Percentiles rank a stretch among this genome's conserved stretches.
phyloP scores from a whole-genome alignment of 495 filamentous ascomycete genomes.

The Penicillium bovifimosum region DNA sequence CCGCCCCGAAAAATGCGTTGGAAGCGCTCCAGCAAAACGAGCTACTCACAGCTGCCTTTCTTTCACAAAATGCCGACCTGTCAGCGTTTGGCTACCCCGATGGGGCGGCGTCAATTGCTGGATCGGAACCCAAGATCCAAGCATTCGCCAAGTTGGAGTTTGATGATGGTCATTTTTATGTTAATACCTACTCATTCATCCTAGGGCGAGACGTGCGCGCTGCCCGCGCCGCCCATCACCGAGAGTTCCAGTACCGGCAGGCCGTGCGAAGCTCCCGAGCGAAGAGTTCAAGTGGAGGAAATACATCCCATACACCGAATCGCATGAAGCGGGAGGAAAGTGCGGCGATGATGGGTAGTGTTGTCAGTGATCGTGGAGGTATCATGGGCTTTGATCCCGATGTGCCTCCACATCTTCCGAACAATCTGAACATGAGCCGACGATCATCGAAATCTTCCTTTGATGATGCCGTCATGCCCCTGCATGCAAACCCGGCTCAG shows the following conservation, averaged over 20 bases:
- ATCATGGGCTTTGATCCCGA: constrained; percentile 53
- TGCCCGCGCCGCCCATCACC: constrained; percentile 45
- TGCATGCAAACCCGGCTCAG: constrained; percentile 42
- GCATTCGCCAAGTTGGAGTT: constrained; percentile 69
- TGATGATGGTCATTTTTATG: constrained; percentile 66
- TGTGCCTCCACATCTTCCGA: constrained; percentile 37
- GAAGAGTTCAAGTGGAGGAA: constrained; percentile 45
- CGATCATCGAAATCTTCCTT: constrained; percentile 46
- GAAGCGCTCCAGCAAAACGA: constrained; percentile 41
- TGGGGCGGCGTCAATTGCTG: constrained; percentile 32
- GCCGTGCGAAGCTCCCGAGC: constrained; percentile 36
- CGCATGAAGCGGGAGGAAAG: constrained; percentile 45
- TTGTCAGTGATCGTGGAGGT: constrained; percentile 55
- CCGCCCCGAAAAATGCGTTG: constrained; percentile 31
- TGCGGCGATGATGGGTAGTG: constrained; percentile 42
- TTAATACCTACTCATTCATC: constrained; percentile 61
- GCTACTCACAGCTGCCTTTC: constrained; percentile 36
- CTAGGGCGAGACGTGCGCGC: constrained; percentile 61
- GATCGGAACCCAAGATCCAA: constrained; percentile 47
- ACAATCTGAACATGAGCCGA: constrained; percentile 37
- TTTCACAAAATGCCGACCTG: constrained; percentile 37
- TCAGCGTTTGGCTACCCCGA: constrained; percentile 40
- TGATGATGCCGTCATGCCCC: constrained; percentile 30
- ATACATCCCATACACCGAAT: constrained; percentile 42
- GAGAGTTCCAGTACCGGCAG: constrained; percentile 42